phyloP scores from a whole-genome alignment of 495 filamentous ascomycete species.

The Durotheca rogersii region DNA sequence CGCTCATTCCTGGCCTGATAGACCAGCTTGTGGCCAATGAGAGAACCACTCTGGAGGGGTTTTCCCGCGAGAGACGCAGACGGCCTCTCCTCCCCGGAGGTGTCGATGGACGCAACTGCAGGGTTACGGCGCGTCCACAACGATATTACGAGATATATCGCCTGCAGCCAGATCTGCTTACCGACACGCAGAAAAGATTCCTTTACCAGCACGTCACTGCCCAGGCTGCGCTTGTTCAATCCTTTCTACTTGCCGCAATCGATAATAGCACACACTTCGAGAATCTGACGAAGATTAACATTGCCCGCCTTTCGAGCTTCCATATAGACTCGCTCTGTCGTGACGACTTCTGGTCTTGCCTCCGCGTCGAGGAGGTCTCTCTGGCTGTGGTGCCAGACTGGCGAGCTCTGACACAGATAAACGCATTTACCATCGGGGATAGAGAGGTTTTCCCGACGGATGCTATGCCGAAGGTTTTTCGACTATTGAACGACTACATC shows the following conservation, averaged over 20 bases:
- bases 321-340: slow-evolving; percentile 47
- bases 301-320: slow-evolving; percentile 54
- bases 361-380: slow-evolving; percentile 48
- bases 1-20: neutral
- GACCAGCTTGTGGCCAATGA: neutral
- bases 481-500: slow-evolving; percentile 46
- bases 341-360: slow-evolving; percentile 52
- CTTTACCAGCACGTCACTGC: slow-evolving; percentile 59
- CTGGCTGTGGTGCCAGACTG: slow-evolving; percentile 57
- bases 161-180: slow-evolving; percentile 36
- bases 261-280: slow-evolving; percentile 47
- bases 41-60: neutral
- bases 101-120: neutral
- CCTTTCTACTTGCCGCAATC: slow-evolving; percentile 54
- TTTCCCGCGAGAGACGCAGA: slow-evolving; percentile 1
- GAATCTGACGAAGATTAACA: slow-evolving; percentile 47
- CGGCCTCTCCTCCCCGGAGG: neutral
- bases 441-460: slow-evolving; percentile 42
- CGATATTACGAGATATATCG: too few relatives aligned
- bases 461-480: slow-evolving; percentile 45
- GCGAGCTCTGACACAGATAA: slow-evolving; percentile 46
- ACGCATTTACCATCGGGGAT: slow-evolving; percentile 41
- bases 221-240: slow-evolving; percentile 57
- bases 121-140: too few relatives aligned
- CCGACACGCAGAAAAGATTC: slow-evolving; percentile 57